phyloP scores from a whole-genome alignment of 2,329 filamentous ascomycete genomes.

The Claviceps cyperi region DNA sequence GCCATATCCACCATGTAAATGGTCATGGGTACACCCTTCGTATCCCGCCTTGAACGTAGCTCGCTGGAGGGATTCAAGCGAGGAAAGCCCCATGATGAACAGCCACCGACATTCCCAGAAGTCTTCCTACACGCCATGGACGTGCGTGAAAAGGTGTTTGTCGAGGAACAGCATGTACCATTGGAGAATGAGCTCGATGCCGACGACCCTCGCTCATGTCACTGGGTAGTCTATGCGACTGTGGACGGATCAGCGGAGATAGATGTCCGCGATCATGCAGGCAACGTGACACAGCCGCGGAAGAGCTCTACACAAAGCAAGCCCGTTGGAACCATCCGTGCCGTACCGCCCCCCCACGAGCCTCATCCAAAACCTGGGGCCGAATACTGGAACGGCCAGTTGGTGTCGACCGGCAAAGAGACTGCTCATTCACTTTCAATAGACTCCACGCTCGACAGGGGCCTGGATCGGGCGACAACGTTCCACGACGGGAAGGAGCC shows the following conservation, averaged over 20 bases:
- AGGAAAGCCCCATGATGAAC: constrained; percentile 24
- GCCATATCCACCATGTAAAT: neutral
- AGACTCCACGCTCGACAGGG: constrained; percentile 9
- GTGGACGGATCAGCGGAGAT: constrained; percentile 32
- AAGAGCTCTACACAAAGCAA: constrained; percentile 28
- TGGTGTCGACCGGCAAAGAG: constrained; percentile 17
- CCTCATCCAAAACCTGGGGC: constrained; percentile 43
- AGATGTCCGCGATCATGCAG: constrained; percentile 29
- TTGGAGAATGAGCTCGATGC: constrained; percentile 62
- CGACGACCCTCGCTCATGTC: constrained; percentile 66
- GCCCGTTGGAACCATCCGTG: constrained; percentile 59
- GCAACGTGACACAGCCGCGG: constrained; percentile 25
- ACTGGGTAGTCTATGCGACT: constrained; percentile 75
- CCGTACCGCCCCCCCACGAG: constrained; percentile 68
- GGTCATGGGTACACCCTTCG: constrained; percentile 35
- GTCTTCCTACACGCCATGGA: constrained; percentile 50
- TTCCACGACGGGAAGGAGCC: constrained; percentile 51
- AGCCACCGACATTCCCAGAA: constrained; percentile 32
- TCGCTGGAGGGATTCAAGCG: constrained; percentile 34
- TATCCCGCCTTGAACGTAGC: constrained; percentile 32
- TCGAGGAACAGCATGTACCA: constrained; percentile 42
- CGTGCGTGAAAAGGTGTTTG: constrained; percentile 46
- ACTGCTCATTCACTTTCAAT: constrained; percentile 1
- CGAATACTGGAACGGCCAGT: constrained; percentile 30
- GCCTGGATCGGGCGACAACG: constrained; percentile 30